Conservation (phyloP, 163 green algal genomes). For the Volvox carteri region DNA sequence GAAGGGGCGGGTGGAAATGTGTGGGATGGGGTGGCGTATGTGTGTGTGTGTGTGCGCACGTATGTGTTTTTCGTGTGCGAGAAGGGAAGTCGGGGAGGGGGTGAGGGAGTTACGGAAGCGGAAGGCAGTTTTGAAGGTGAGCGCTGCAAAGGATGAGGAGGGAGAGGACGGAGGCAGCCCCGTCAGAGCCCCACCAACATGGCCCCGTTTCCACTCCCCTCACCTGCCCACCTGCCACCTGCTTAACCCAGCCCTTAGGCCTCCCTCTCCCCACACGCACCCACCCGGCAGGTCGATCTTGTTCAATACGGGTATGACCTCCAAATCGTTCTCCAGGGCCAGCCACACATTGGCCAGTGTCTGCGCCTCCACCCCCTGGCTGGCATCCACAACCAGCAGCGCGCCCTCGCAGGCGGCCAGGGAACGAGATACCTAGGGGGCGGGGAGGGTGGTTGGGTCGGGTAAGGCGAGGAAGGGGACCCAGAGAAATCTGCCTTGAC, state of each 20-base stretch:
- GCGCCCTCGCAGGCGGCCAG: constrained; percentile 96
- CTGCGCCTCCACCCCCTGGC: constrained; percentile 96
- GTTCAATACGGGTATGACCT: constrained; percentile 97
- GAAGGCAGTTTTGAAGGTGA: too few relatives aligned
- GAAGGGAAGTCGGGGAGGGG: not conserved
- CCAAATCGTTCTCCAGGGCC: constrained; percentile 93
- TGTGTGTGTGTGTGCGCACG: too few relatives aligned
- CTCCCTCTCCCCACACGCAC: not conserved
- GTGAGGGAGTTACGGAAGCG: too few relatives aligned
- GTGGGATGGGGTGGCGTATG: too few relatives aligned
- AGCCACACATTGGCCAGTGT: constrained; percentile 99
- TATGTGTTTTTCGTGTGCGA: too few relatives aligned
- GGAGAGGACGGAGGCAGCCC: too few relatives aligned
- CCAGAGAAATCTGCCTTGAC: too few relatives aligned
- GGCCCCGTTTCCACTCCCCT: too few relatives aligned
- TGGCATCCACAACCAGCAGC: constrained; percentile 96
- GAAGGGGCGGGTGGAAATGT: not conserved
- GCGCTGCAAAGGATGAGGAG: too few relatives aligned
- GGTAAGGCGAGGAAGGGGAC: not conserved
- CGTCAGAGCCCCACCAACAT: too few relatives aligned
- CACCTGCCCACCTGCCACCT: too few relatives aligned
- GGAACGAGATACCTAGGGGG: constrained; percentile 88
- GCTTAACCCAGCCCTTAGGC: not conserved
- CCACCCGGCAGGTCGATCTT: constrained; percentile 98
- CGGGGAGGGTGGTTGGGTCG: not conserved